Base-by-base conservation (phyloP, 805 yeast genomes). In the Clavispora santaluciae region DNA sequence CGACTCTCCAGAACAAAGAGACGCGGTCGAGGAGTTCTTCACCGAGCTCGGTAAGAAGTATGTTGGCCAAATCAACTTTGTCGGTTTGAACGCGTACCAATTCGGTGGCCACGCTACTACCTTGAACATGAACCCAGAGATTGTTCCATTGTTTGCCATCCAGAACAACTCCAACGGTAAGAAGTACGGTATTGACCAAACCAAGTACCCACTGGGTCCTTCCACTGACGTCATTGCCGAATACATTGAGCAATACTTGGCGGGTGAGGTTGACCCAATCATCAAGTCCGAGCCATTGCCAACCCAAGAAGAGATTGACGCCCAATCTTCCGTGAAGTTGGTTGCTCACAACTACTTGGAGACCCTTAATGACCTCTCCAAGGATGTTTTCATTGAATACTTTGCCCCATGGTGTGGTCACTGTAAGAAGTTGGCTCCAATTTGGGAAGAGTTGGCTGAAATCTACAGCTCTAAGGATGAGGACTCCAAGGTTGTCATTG, bases 381-480 rank as follows among this genome's bases (percentile, higher is more conserved):
- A 80, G 68, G 91, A 85, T 60, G 82, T 86, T 26, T 66, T 90
- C 42, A 95, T 91, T 42, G 86, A 87, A 71, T 91, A 90, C 69
- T 90, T 86, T 60, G 97, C 98, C 36, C 95, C 95, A 68, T 90
- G 96, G 96, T 89, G 96, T 73, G 95, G 96, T 35, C 96, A 89
- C 74, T 88, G 96, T 74, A 88, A 87, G 75, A 86, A 78, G 66
- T 75, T 89, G 62, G 91, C 91, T 39, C 96, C 96, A 59, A 74
- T 72, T 43, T 91, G 81, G 73, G 95, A 86, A 61, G 93, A 90
- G 60, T 77, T 93, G 50, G 97, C 91, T 39, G 81, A 70, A 38
- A 55, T 83, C 40, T 86, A 75, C 65, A 71, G 69, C 45, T 63
- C 73, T 38, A 79, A 81, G 57, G 61, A 66, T 40, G 68, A 68